Evolutionary conservation across 441 rosid genomes (phyloP).

Genomic region (Francoa sonchifolia): DNA sequence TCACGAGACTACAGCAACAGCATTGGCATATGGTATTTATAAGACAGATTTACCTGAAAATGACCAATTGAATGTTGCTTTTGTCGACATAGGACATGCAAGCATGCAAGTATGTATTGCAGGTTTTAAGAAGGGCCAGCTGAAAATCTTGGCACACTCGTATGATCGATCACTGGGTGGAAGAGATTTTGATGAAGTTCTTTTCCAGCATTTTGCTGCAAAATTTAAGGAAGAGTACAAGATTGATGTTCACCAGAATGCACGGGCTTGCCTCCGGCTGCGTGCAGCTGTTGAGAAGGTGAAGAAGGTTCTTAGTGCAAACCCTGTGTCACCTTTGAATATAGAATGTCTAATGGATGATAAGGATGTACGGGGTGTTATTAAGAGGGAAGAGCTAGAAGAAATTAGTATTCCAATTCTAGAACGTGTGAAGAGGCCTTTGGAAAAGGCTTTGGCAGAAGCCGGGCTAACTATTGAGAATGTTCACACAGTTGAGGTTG

Average conservation of each 20-base stretch:
- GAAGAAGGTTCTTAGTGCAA: conserved; percentile 91
- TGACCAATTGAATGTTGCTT: conserved; percentile 76
- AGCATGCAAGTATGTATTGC: conserved; percentile 94
- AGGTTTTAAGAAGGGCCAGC: conserved; percentile 76
- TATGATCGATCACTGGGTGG: conserved; percentile 80
- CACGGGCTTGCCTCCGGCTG: conserved; percentile 75
- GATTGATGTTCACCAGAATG: conserved; percentile 79
- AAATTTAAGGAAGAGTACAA: conserved; percentile 80
- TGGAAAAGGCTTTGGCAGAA: conserved; percentile 82
- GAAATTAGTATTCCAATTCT: conserved; percentile 65
- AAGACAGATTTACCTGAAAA: conserved; percentile 86
- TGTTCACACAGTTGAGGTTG: conserved; percentile 82
- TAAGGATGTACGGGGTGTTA: conserved; percentile 76
- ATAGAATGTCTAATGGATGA: conserved; percentile 96
- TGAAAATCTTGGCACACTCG: conserved; percentile 61
- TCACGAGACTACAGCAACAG: conserved; percentile 90
- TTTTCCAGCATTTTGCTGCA: conserved; percentile 65
- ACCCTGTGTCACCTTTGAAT: conserved; percentile 77
- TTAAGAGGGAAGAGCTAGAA: conserved; percentile 90
- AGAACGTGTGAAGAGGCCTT: conserved; percentile 80
- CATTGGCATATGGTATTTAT: conserved; percentile 88
- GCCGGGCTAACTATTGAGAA: conserved; percentile 62
- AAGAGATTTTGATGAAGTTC: conserved; percentile 84
- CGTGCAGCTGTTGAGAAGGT: conserved; percentile 78
- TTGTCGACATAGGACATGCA: conserved; percentile 84